These are phyloP conservation scores for Geotrichum klebahnii DNA, from an alignment of 1,139 yeast genomes.

Conservation along the genomic window DNA sequence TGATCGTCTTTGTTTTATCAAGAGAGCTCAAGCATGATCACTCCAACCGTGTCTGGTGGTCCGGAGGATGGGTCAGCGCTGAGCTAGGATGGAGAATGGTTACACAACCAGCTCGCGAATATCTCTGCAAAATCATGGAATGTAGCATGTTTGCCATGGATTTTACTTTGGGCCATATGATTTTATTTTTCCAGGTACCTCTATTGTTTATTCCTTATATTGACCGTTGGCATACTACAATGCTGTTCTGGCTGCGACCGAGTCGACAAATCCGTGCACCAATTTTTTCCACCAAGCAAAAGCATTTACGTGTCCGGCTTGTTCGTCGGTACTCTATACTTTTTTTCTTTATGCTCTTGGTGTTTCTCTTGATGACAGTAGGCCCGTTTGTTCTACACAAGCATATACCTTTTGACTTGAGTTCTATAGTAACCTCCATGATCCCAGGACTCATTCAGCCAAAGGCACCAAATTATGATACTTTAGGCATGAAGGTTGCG, in stretches of 20 bases:
- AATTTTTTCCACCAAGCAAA: conserved; percentile 42
- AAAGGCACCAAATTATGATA: conserved; percentile 17
- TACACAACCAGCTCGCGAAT: conserved; percentile 68
- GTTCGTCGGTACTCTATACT: conserved; percentile 43
- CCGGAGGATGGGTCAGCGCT: conserved; percentile 68
- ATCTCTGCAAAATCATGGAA: conserved; percentile 63
- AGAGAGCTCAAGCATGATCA: conserved; percentile 56
- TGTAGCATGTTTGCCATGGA: conserved; percentile 67
- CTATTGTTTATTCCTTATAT: conserved; percentile 62
- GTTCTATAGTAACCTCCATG: conserved; percentile 11
- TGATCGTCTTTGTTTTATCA: conserved; percentile 50
- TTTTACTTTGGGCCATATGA: conserved; percentile 61
- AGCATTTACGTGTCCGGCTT: conserved; percentile 40
- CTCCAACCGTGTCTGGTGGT: conserved; percentile 79
- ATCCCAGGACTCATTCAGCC: conserved; percentile 29
- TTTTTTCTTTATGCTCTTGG: conserved; percentile 43
- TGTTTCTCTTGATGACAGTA: conserved; percentile 37
- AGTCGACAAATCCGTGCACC: conserved; percentile 48
- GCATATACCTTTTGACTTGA: conserved; percentile 18
- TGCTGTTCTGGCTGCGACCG: conserved; percentile 79
- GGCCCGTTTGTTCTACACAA: conserved; percentile 28
- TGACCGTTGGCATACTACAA: conserved; percentile 73
- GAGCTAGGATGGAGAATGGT: conserved; percentile 56
- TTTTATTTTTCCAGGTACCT: conserved; percentile 60
- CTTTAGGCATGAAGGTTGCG: conserved; percentile 18